Evolutionary conservation across 768 basidiomycete genomes (phyloP), one percentile per base, ranked within the genome.

Genomic region (Mrakia hoshinonis): DNA sequence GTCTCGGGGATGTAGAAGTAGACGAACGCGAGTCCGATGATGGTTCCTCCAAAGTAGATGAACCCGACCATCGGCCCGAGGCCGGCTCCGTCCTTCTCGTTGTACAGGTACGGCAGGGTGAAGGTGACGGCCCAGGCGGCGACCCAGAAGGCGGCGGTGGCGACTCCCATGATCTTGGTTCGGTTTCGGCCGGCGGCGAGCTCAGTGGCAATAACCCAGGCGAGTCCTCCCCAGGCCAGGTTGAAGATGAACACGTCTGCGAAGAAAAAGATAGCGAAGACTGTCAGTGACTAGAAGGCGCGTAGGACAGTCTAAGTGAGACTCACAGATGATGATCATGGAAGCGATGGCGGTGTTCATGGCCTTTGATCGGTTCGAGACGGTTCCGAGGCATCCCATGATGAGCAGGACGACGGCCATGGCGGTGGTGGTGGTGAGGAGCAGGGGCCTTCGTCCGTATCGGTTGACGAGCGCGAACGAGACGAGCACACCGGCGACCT

Each of bases 101-200:
- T 74, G 75, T 77, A 78, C n/a, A 79, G 71, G 70, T 79, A 80
- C 1, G 79, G 79, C 24, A 79, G 73, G 55, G 79, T 80, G 70
- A 79, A 80, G 6, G 79, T 77, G 43, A 77, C 76, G 51, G 74
- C 79, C 77, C 77, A 80, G 6, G 79, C 78, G 51, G 70, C 73
- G 24, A 79, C 72, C 79, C 79, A 80, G 77, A 80, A 80, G n/a
- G 74, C 72, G 34, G 79, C 77, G 13, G 79, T 80, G 39, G 78
- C 79, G 67, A 79, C 74, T 26, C 76, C 75, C 74, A 79, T 75
- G 72, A 78, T 77, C 73, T 78, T 79, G 68, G 76, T 76, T 65
- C 77, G 70, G 70, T 78, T 78, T 73, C 75, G 73, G 46, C 78
- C 77, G 22, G 76, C 74, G 3, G 77, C 76, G 43, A 79, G 67